Evolutionary conservation across 805 yeast species (phyloP).

Genomic region (Candida germanica): DNA sequence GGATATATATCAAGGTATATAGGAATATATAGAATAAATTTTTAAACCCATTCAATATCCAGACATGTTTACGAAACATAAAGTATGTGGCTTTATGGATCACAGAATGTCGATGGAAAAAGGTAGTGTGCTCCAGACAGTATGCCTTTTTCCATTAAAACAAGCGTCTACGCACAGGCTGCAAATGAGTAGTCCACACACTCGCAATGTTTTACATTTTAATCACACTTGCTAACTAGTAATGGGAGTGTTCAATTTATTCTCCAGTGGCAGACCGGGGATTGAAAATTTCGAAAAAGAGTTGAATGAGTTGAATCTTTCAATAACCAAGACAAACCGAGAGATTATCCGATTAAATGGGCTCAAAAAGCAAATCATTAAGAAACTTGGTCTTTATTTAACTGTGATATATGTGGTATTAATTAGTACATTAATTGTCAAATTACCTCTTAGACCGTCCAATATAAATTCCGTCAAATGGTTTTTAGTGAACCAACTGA

Average conservation of each 20-base stretch:
- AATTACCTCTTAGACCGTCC: conserved; percentile 7
- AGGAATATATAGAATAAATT: too few species aligned
- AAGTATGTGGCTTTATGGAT: too few species aligned
- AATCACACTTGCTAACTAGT: too few species aligned
- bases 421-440: conserved; percentile 18
- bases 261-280: conserved; percentile 23
- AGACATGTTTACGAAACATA: too few species aligned
- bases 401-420: conserved; percentile 20
- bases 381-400: conserved; percentile 16
- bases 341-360: conserved; percentile 22
- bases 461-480: conserved; percentile 19
- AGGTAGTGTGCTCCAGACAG: too few species aligned
- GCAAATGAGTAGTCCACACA: too few species aligned
- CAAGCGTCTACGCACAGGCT: too few species aligned
- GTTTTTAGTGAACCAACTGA: conserved; percentile 25
- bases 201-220: too few species aligned
- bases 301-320: conserved; percentile 25
- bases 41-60: too few species aligned
- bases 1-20: too few species aligned
- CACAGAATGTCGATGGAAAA: too few species aligned
- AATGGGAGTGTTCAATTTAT: conserved; percentile 31
- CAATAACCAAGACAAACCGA: conserved; percentile 23
- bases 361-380: conserved; percentile 11
- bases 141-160: too few species aligned
- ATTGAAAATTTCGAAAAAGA: conserved; percentile 33